Percentiles rank a stretch among this genome's conserved stretches.
phyloP scores from a whole-genome alignment of 768 basidiomycete species.

The Amanita muscaria region DNA sequence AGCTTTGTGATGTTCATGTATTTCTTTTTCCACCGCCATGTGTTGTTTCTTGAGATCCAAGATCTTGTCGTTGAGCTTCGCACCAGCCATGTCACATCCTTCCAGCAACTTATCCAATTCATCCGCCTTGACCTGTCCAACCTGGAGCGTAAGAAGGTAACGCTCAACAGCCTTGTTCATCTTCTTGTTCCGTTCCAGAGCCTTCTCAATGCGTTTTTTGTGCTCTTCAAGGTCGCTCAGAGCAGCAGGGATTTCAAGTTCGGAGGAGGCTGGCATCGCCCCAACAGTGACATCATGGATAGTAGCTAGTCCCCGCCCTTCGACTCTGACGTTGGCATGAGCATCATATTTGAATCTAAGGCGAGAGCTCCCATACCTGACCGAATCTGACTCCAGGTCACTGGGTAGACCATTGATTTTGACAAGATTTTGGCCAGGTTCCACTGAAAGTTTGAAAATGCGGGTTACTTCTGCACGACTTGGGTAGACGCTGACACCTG shows the following conservation, averaged over 20 bases:
- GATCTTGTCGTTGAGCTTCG: constrained; percentile 25
- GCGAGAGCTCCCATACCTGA: constrained; percentile 23
- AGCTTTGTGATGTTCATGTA: no score
- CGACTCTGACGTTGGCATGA: constrained; percentile 23
- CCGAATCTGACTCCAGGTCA: constrained; percentile 29
- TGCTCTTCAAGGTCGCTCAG: constrained; percentile 19
- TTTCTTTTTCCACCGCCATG: no score
- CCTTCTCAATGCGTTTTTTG: constrained; percentile 20
- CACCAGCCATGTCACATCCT: constrained; percentile 25
- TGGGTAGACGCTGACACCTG: constrained; percentile 26
- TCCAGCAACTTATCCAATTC: constrained; percentile 22
- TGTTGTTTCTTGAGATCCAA: constrained; percentile 21
- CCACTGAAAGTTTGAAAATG: constrained; percentile 21
- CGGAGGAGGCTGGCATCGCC: constrained; percentile 10
- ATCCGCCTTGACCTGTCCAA: constrained; percentile 15
- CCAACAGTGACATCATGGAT: constrained; percentile 38
- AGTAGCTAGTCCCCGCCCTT: constrained; percentile 35
- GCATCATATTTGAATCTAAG: no score
- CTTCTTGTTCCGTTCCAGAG: constrained; percentile 23
- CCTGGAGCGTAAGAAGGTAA: constrained; percentile 27
- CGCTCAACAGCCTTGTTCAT: constrained; percentile 22
- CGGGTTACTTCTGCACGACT: constrained; percentile 31
- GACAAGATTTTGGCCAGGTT: constrained; percentile 33
- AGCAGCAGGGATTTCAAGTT: constrained; percentile 18
- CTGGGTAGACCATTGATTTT: constrained; percentile 29